These are phyloP conservation scores for Fraxinus sp. DNA, from an alignment of 305 asterid species.

Conservation along the genomic window DNA sequence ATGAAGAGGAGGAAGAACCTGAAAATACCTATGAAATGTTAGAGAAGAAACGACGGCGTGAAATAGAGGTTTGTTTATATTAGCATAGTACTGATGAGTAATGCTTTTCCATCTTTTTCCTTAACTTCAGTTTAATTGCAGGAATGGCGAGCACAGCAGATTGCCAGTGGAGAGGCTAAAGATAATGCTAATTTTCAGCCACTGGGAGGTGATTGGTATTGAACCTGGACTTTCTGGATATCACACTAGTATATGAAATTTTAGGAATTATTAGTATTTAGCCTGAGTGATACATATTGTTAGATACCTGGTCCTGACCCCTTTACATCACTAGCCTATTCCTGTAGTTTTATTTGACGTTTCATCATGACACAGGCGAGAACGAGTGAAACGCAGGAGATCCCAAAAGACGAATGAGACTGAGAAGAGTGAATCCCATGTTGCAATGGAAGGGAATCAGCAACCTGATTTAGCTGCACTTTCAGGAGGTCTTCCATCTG, in stretches of 20 bases:
- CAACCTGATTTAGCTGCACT: constrained; percentile 58
- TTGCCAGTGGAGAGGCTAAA: constrained; percentile 89
- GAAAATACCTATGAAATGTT: constrained; percentile 65
- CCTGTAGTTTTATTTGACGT: constrained; percentile 16
- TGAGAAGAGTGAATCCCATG: constrained; percentile 37
- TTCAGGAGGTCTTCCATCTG: constrained; percentile 78
- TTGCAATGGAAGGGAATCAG: constrained; percentile 34
- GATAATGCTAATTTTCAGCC: constrained; percentile 96
- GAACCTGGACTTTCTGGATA: constrained; percentile 20
- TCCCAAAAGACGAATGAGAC: constrained; percentile 57
- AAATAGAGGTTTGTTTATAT: constrained; percentile 72
- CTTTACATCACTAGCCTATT: not conserved
- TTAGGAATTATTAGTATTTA: not conserved
- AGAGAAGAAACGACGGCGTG: constrained; percentile 80
- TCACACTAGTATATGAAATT: constrained; percentile 9
- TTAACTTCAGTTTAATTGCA: constrained; percentile 35
- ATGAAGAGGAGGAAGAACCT: constrained; percentile 75
- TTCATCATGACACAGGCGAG: constrained; percentile 65
- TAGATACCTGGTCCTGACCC: not conserved
- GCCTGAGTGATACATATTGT: not conserved
- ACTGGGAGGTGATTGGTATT: constrained; percentile 96
- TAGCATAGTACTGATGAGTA: not conserved
- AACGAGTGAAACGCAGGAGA: constrained; percentile 85
- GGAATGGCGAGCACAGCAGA: constrained; percentile 92
- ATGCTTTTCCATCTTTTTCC: not conserved